Conservation (phyloP, 148 eudicot genomes). For the Persicaria tinctoria region DNA sequence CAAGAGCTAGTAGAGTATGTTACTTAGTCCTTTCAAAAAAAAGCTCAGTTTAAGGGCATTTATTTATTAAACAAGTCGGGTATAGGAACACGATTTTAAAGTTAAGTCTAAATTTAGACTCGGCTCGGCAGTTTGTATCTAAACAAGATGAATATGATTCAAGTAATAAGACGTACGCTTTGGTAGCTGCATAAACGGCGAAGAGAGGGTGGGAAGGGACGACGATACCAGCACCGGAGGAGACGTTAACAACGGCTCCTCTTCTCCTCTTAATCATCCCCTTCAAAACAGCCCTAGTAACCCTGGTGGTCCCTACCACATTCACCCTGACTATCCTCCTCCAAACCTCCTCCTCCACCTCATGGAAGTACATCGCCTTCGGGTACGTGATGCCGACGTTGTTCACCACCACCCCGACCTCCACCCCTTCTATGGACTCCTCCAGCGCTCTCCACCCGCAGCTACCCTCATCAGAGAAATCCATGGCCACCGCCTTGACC, state of each 20-base stretch:
- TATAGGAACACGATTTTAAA: no score
- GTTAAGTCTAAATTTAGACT: no score
- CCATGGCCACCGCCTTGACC: slow-evolving; percentile 55
- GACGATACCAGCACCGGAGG: slow-evolving; percentile 50
- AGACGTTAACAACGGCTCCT: slow-evolving; percentile 59
- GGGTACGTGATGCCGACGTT: slow-evolving; percentile 53
- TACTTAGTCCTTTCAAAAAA: no score
- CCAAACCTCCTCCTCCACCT: slow-evolving; percentile 30
- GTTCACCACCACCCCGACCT: slow-evolving; percentile 51
- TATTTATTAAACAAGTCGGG: no score
- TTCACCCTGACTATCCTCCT: slow-evolving; percentile 40
- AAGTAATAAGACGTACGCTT: slow-evolving; percentile 33
- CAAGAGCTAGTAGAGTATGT: no score
- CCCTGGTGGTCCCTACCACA: slow-evolving; percentile 35
- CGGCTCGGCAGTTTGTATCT: no score
- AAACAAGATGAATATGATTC: no score
- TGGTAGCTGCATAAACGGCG: slow-evolving; percentile 53
- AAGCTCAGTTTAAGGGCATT: no score
- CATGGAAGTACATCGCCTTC: slow-evolving; percentile 43
- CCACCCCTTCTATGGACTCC: slow-evolving; percentile 34
- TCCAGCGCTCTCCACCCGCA: slow-evolving; percentile 22
- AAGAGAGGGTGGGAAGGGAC: slow-evolving; percentile 47
- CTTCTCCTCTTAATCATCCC: slow-evolving; percentile 35
- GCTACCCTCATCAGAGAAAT: slow-evolving; percentile 38
- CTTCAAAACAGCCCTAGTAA: slow-evolving; percentile 36